Evolutionary conservation across 176 grass and related monocot genomes (phyloP).

Genomic region (Oryza coarctata): DNA sequence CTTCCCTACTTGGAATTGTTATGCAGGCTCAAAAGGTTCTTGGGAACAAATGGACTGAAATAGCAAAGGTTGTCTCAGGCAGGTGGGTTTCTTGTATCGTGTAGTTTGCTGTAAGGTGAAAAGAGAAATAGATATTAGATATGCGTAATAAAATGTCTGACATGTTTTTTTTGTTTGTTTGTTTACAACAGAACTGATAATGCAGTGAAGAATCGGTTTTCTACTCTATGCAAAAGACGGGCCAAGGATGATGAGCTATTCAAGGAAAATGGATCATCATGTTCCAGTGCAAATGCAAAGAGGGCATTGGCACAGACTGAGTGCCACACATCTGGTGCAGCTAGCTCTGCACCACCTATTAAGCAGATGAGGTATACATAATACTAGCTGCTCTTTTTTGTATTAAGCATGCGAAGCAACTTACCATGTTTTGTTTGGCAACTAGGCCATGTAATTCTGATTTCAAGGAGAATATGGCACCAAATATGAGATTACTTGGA

Average conservation of each 20-base stretch:
- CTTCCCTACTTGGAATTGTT: slow-evolving; percentile 33
- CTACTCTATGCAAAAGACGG: slow-evolving; percentile 86
- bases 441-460: slow-evolving; percentile 51
- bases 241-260: slow-evolving; percentile 57
- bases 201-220: slow-evolving; percentile 94
- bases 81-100: slow-evolving; percentile 59
- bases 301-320: slow-evolving; percentile 49
- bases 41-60: slow-evolving; percentile 97
- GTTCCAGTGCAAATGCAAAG: slow-evolving; percentile 59
- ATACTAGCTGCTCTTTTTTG: not conserved
- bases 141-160: slow-evolving; percentile 6
- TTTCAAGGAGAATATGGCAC: slow-evolving; percentile 48
- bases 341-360: slow-evolving; percentile 43
- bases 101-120: slow-evolving; percentile 3
- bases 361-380: slow-evolving; percentile 67
- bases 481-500: slow-evolving; percentile 39
- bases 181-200: slow-evolving; percentile 73
- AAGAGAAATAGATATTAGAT: not conserved
- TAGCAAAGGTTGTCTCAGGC: slow-evolving; percentile 93
- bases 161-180: slow-evolving; percentile 1
- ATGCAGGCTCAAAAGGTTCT: slow-evolving; percentile 88
- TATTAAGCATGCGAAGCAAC: slow-evolving; percentile 1
- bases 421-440: slow-evolving; percentile 18
- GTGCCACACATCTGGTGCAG: slow-evolving; percentile 35
- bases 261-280: slow-evolving; percentile 63